Evolutionary conservation across 2,329 filamentous ascomycete species (phyloP), one percentile per base, ranked within the genome.

Genomic region (Pseudogymnoascus sp.): DNA sequence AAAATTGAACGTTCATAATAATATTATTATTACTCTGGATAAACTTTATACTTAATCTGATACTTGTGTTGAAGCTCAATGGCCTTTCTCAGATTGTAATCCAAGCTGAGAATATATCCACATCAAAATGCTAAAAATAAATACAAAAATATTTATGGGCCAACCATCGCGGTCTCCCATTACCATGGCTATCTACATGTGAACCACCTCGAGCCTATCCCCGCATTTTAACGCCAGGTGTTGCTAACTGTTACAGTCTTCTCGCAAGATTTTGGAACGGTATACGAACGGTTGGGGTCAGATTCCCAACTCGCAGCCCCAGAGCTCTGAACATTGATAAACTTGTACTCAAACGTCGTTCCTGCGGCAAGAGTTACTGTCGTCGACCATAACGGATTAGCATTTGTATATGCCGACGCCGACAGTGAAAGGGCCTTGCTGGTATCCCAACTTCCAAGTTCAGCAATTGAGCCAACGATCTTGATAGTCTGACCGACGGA

Each of bases 321-420:
- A 65, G 80, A 78, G 1, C 72, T 68, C 63, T 77, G 75, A 43
- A 85, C 78, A 53, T 81, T 80, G 67, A 90, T 80, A 69, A 83
- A 90, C 75, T 90, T 89, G 72, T 89, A 90, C 74, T 84, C 68
- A 41, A 90, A 76, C 2, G 70, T 73, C 60, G 76, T 75, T 2
- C 85, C 86, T 0, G 82, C 76, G 0, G 76, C 72, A 18, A 90
- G 71, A 2, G 73, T 75, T 37, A 89, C 69, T 0, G 80, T 80
- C 1, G 72, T 77, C 50, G 75, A 78, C 88, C 87, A 90, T 8
- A 87, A 65, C 1, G 81, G 83, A 67, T 86, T 82, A 43, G 71
- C 73, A 3, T 73, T 67, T 0, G 82, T 84, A 69, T 90, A 90
- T n/a, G 75, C 68, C 14, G 74, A 76, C 4, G 86, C 82, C 53